Evolutionary conservation across 257 asterid genomes (phyloP).

Genomic region (Anisodus acutangulus): DNA sequence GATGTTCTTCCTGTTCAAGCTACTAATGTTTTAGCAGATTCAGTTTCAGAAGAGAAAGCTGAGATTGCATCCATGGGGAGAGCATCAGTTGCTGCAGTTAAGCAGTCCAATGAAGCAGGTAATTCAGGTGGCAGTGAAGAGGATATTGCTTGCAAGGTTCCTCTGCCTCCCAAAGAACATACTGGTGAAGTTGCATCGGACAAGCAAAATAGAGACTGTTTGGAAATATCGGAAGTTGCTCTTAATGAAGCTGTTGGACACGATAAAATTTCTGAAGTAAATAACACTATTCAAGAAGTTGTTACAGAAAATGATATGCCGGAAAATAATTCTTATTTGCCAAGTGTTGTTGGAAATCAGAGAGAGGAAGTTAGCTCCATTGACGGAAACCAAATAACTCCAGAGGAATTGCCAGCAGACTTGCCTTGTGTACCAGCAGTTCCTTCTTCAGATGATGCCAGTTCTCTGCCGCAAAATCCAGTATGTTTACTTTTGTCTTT

Average conservation of each 20-base stretch:
- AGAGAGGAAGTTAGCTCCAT: conserved; percentile 31
- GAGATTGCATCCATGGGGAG: conserved; percentile 22
- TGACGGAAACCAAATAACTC: conserved; percentile 31
- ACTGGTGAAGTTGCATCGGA: conserved; percentile 39
- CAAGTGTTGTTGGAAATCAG: conserved; percentile 27
- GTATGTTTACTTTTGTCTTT: conserved; percentile 41
- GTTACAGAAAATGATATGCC: conserved; percentile 30
- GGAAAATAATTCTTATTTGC: neutral
- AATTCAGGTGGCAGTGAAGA: conserved; percentile 33
- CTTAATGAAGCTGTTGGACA: conserved; percentile 31
- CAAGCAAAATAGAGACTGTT: conserved; percentile 32
- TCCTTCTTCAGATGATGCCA: conserved; percentile 35
- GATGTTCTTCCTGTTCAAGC: conserved; percentile 33
- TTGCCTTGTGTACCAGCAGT: conserved; percentile 28
- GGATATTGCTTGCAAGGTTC: conserved; percentile 30
- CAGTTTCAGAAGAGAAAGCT: conserved; percentile 33
- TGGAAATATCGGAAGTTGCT: conserved; percentile 36
- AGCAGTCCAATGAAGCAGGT: conserved; percentile 38
- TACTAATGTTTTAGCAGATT: conserved; percentile 34
- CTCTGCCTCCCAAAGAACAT: conserved; percentile 39
- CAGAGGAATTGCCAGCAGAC: conserved; percentile 7
- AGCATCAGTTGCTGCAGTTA: conserved; percentile 18
- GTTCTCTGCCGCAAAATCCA: conserved; percentile 38
- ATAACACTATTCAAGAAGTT: conserved; percentile 31
- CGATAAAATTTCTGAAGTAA: conserved; percentile 33